Evolutionary conservation across 306 rosid genomes (phyloP), one percentile per base, ranked within the genome.

Genomic region (Crataegus laevigata): DNA sequence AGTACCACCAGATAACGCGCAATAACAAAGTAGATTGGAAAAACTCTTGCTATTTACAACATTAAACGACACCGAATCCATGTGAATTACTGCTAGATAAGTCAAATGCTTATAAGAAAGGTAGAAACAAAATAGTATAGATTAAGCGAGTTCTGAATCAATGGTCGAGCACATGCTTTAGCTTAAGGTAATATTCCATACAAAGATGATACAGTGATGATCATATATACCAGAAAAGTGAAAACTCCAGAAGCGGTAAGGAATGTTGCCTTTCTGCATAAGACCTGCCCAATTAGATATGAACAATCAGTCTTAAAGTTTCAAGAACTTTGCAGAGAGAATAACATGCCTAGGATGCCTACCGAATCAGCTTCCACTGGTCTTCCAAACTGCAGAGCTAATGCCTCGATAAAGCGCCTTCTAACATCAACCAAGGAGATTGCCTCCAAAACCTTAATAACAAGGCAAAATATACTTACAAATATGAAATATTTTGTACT

Each of bases 361-460:
- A 92, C 98, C 75, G 97, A 85, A 84, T 96, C 99, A 79, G 98
- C 99, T 89, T 96, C 99, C 78, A 96, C 69, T 1, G 98, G 96
- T 84, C 94, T 84, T 84, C 99, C 99, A 72, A 96, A 59, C 32
- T 68, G 80, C 81, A 76, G 25, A 54, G 89, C 87, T 75, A 92
- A 82, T 40, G 97, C 93, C 88, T 92, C 98, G 38, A 96, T 92
- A 85, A 96, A 90, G 79, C 66, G 69, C 79, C 98, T 88, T 80
- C 98, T 88, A 75, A 80, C 80, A 72, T 96, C 98, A 83, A 96
- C 84, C 69, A 81, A 83, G 30, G 88, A 84, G 85, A 88, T 85
- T 32, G 99, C 99, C 83, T 96, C 98, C 71, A 76, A 73, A 74
- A 96, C 89, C 99, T 96, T 74, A 67, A 76, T 43, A 74, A 72